These are phyloP conservation scores for Spongispora temasekensis DNA, from an alignment of 1,284 basidiomycete species.

Conservation along the genomic window DNA sequence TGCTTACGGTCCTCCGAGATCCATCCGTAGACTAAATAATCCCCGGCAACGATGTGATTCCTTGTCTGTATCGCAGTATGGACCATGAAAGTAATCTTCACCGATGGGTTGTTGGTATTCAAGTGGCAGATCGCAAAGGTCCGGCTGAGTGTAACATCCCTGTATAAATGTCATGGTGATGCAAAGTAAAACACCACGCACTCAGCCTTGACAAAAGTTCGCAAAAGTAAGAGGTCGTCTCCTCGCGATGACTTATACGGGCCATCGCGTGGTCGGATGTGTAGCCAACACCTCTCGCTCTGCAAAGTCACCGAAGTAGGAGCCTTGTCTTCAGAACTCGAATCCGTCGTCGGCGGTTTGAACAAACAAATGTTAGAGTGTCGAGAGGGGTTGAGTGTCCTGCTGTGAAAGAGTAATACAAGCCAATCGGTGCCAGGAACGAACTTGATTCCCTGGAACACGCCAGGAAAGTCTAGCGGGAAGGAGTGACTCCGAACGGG, in stretches of 20 bases:
- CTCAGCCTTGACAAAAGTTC: constrained; percentile 32
- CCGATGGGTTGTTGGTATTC: constrained; percentile 28
- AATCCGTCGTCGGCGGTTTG: constrained; percentile 15
- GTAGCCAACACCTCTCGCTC: constrained; percentile 31
- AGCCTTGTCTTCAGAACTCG: background rate
- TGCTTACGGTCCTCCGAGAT: constrained; percentile 33
- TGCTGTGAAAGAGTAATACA: constrained; percentile 33
- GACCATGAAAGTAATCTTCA: constrained; percentile 30
- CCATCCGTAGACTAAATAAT: constrained; percentile 34
- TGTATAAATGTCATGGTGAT: background rate
- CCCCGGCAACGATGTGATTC: constrained; percentile 28
- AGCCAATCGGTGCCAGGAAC: constrained; percentile 33
- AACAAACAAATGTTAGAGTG: constrained; percentile 35
- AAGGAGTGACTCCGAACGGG: constrained; percentile 28
- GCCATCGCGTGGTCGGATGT: constrained; percentile 21
- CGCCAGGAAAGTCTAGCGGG: constrained; percentile 32
- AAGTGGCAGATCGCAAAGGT: constrained; percentile 33
- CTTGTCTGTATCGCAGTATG: constrained; percentile 21
- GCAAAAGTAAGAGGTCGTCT: constrained; percentile 29
- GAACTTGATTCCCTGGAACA: constrained; percentile 35
- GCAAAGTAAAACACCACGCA: constrained; percentile 7
- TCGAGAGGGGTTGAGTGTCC: constrained; percentile 31
- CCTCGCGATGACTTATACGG: constrained; percentile 36
- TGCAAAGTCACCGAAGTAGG: constrained; percentile 26
- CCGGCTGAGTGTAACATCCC: constrained; percentile 6